phyloP scores from a whole-genome alignment of 768 basidiomycete genomes.

The Podaxis sp. region DNA sequence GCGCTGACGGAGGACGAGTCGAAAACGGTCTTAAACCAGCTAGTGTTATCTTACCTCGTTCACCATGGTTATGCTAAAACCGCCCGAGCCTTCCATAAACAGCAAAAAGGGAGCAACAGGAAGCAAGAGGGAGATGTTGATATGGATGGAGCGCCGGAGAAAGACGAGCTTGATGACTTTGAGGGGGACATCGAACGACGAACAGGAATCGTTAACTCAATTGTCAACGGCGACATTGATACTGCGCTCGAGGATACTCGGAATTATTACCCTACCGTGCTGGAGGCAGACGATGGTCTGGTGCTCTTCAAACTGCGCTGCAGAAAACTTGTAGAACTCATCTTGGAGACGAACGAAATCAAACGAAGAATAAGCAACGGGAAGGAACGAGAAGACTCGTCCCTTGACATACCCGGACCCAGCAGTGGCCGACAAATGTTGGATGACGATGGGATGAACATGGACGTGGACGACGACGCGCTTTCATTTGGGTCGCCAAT shows the following conservation, averaged over 20 bases:
- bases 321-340: constrained; percentile 83
- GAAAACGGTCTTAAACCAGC: constrained; percentile 63
- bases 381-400: constrained; percentile 25
- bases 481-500: constrained; percentile 6
- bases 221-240: constrained; percentile 71
- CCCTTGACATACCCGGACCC: constrained; percentile 25
- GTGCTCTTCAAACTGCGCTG: constrained; percentile 83
- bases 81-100: constrained; percentile 64
- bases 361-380: constrained; percentile 57
- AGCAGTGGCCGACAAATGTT: constrained; percentile 29
- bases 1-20: constrained; percentile 42
- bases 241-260: constrained; percentile 57
- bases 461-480: constrained; percentile 58
- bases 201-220: constrained; percentile 68
- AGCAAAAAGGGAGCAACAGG: constrained; percentile 20
- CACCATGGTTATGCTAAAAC: constrained; percentile 84
- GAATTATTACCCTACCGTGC: constrained; percentile 58
- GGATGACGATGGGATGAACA: constrained; percentile 49
- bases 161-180: constrained; percentile 23
- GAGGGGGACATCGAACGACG: constrained; percentile 63
- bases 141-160: constrained; percentile 33
- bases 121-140: constrained; percentile 44
- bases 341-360: constrained; percentile 68
- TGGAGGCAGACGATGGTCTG: constrained; percentile 66
- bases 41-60: constrained; percentile 77